Base-by-base conservation (phyloP, 1,139 yeast genomes). In the Wickerhamomyces sp. region DNA sequence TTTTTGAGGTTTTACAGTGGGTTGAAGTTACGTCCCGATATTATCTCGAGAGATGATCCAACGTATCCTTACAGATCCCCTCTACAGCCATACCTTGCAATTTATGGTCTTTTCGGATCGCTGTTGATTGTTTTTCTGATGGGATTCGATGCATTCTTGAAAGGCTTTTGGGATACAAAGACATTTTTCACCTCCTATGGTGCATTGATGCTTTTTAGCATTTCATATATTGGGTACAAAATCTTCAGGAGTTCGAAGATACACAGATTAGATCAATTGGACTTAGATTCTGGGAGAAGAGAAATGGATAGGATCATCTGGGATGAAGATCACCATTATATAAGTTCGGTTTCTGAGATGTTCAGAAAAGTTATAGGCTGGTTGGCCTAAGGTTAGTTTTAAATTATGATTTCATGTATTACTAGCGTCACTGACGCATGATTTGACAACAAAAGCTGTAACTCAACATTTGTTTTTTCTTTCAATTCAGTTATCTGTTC, bases 31-130 rank as follows among this genome's bases (percentile, higher is more conserved):
- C 62, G 93, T 35, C 84, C 84, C 0, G 86, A 79, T 53, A 78
- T 79, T 30, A 73, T 78, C 26, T 64, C 70, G 37, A 61, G 87
- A 45, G 68, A 77, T 44, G 84, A 78, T 49, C 70, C 71, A 28
- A 63, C 77, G n/a, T 85, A 83, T 54, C 93, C 94, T 0, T 83
- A 78, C 55, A 69, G 73, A 51, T 78, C 93, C 4, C 86, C 86
- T 8, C 69, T 79, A 28, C 95, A 86, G 52, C 95, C 95, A 0
- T 83, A 70, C 50, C 59, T 77, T 20, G 91, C 94, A 1, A 72
- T 75, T 31, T 62, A 77, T 44, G 95, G 94, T 0, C 59, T 82
- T 30, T 37, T 75, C 14, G 75, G 81, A 1, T 70, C 85, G 2
- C 44, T 67, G 2, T 30, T 73, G 14, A 64, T 87, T 26, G 71